phyloP scores from a whole-genome alignment of 345 rosid species.

The Limnanthes douglasii region DNA sequence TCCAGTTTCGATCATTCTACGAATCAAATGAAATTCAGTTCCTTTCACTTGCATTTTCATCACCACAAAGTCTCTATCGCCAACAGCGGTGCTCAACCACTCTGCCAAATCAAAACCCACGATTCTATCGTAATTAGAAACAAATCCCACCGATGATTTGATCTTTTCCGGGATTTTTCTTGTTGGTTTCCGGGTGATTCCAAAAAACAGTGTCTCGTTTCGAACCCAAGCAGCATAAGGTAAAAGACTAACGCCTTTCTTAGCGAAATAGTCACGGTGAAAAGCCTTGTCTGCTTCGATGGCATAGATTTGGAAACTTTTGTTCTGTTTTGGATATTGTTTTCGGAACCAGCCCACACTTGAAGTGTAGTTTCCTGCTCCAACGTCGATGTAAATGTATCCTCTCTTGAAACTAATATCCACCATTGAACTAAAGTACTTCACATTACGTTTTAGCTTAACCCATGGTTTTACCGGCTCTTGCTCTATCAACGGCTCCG shows the following conservation, averaged over 20 bases:
- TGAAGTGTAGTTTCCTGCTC: slow-evolving; percentile 59
- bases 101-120: slow-evolving; percentile 54
- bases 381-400: slow-evolving; percentile 52
- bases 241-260: slow-evolving; percentile 31
- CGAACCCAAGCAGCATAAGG: slow-evolving; percentile 72
- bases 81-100: slow-evolving; percentile 41
- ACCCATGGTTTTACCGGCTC: slow-evolving; percentile 72
- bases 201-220: slow-evolving; percentile 53
- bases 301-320: slow-evolving; percentile 44
- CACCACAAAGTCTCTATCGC: slow-evolving; percentile 52
- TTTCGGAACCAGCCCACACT: slow-evolving; percentile 68
- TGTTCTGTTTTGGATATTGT: slow-evolving; percentile 57
- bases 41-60: slow-evolving; percentile 87
- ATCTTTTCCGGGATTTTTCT: slow-evolving; percentile 12
- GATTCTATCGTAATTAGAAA: slow-evolving; percentile 31
- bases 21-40: slow-evolving; percentile 52
- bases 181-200: slow-evolving; percentile 35
- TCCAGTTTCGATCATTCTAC: slow-evolving; percentile 41
- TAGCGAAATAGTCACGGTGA: slow-evolving; percentile 27
- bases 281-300: slow-evolving; percentile 52
- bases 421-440: slow-evolving; percentile 35
- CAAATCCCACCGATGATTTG: slow-evolving; percentile 8
- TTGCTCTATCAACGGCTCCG: slow-evolving; percentile 39
- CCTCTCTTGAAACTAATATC: too few species aligned
- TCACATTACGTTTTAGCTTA: slow-evolving; percentile 36